Base-by-base conservation (phyloP, 1,284 basidiomycete genomes). In the Laetiporus sulphureus region DNA sequence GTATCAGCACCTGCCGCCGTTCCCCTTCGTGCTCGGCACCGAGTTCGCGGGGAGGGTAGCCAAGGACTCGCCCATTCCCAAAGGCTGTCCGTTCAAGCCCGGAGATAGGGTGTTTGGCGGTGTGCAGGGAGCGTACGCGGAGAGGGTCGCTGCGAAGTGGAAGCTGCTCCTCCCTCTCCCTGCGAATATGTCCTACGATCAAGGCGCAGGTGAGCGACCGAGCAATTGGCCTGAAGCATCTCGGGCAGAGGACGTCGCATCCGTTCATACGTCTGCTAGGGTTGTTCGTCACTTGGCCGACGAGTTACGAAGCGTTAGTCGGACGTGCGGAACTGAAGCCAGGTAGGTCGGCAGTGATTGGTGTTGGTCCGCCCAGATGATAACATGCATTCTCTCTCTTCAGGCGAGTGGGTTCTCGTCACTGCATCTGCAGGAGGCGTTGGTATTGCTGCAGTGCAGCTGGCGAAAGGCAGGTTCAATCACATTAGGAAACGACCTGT, bases 361-460 rank as follows among this genome's bases (percentile, higher is more conserved):
- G n/a, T n/a, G n/a, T n/a, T n/a, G n/a, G n/a, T n/a, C n/a, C n/a
- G n/a, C n/a, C n/a, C n/a, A n/a, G n/a, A n/a, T n/a, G n/a, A n/a
- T n/a, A 32, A 18, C 3, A 36, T 4, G 6, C 19, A 16, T 31
- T n/a, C 5, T 10, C 7, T 13, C 8, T 32, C 19, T 18, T 13
- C 11, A 88, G 88, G 83, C 20, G 91, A 96, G 65, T 92, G 86
- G 78, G 79, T 94, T 2, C 75, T 95, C 12, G 82, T 95, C 5
- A 86, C 85, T 39, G 91, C 89, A 8, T 86, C 86, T n/a, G 90
- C 89, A 1, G 90, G 90, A 10, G 94, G 94, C 20, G 93, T 99
- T 3, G 95, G 95, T 1, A 80, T 97, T 37, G 82, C 83, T 6
- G 93, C 93, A 3, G 81, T 91, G 12, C 93, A 96, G 58, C 72